Percentiles rank a stretch among this genome's conserved stretches.
phyloP scores from a whole-genome alignment of 257 asterid species.

The Ehretia macrophylla region DNA sequence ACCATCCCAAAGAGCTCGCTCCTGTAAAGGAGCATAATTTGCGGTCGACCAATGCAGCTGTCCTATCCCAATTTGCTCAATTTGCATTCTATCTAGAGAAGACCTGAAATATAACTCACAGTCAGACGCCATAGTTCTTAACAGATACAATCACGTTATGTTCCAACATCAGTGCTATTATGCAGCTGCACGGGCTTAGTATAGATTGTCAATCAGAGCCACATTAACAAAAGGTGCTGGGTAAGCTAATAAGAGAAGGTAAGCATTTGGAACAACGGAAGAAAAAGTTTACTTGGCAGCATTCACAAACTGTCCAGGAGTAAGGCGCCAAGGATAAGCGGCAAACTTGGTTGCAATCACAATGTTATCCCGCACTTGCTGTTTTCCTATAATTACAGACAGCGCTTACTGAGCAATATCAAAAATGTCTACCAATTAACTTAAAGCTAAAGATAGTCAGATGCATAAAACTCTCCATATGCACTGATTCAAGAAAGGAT shows the following conservation, averaged over 20 bases:
- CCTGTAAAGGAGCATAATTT: slow-evolving; percentile 90
- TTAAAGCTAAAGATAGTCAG: background rate
- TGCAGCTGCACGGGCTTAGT: no score
- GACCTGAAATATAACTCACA: slow-evolving; percentile 40
- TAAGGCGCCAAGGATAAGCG: slow-evolving; percentile 96
- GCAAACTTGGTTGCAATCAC: slow-evolving; percentile 92
- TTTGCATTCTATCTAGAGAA: slow-evolving; percentile 69
- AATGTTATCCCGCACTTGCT: slow-evolving; percentile 43
- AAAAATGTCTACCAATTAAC: background rate
- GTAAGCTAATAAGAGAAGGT: background rate
- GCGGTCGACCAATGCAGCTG: slow-evolving; percentile 99
- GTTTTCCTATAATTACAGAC: slow-evolving; percentile 37
- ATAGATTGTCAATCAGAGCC: no score
- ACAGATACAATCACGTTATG: background rate
- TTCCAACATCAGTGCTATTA: no score
- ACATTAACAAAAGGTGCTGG: background rate
- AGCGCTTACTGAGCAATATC: background rate
- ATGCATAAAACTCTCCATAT: background rate
- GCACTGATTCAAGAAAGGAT: background rate
- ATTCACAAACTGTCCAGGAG: slow-evolving; percentile 77
- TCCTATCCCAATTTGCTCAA: slow-evolving; percentile 84
- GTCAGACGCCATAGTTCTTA: background rate
- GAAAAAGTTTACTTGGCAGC: slow-evolving; percentile 70
- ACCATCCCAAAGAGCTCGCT: slow-evolving; percentile 97
- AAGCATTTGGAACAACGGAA: slow-evolving; percentile 14